These are phyloP conservation scores for Ogataea siamensis DNA, from an alignment of 805 yeast genomes.

Conservation along the genomic window DNA sequence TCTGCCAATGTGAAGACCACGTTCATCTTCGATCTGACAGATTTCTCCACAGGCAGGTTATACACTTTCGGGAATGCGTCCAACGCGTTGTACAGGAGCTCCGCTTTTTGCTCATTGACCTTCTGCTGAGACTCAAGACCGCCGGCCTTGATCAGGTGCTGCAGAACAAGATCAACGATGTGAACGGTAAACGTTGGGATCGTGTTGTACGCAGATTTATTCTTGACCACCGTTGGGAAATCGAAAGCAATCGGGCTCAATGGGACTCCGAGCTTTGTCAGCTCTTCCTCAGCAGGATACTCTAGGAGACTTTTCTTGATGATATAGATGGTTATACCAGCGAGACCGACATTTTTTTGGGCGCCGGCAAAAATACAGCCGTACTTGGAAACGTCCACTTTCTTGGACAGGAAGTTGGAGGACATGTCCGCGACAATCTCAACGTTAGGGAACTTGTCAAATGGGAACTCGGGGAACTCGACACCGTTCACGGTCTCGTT, in stretches of 20 bases:
- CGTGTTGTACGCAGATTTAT: conserved; percentile 94
- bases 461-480: conserved; percentile 60
- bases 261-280: conserved; percentile 62
- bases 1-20: conserved; percentile 79
- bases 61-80: conserved; percentile 66
- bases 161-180: conserved; percentile 75
- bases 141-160: conserved; percentile 60
- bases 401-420: conserved; percentile 82
- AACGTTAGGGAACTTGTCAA: conserved; percentile 58
- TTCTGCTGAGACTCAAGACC: conserved; percentile 65
- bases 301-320: conserved; percentile 77
- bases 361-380: conserved; percentile 97
- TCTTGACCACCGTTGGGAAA: conserved; percentile 79
- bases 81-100: conserved; percentile 58
- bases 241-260: conserved; percentile 86
- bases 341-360: conserved; percentile 95
- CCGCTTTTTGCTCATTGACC: conserved; percentile 61
- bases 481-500: conserved; percentile 97
- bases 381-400: conserved; percentile 76
- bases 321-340: conserved; percentile 91
- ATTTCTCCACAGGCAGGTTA: conserved; percentile 60
- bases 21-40: conserved; percentile 83
- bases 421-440: conserved; percentile 94
- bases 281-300: conserved; percentile 60
- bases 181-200: conserved; percentile 91